A percentile compares a stretch with the other conserved stretches of the same genome.
Conservation (phyloP, 495 filamentous ascomycete species). For the Penicillium taxi region DNA sequence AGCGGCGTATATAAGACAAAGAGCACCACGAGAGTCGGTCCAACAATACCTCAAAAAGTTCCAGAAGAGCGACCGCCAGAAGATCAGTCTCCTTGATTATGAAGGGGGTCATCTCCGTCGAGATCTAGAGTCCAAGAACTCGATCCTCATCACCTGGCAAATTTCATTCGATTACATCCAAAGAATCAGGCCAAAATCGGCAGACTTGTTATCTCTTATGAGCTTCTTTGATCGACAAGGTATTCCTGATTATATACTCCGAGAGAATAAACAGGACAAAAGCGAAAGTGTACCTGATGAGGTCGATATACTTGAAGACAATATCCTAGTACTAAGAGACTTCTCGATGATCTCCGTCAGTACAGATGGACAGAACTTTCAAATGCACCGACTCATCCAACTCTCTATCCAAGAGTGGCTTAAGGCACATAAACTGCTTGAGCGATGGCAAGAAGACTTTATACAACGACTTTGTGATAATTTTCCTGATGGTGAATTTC, state of each 20-base stretch:
- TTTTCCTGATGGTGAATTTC: not conserved
- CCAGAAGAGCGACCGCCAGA: constrained; percentile 5
- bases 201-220: constrained; percentile 20
- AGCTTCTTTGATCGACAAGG: constrained; percentile 19
- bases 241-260: constrained; percentile 9
- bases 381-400: constrained; percentile 2
- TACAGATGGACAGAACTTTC: not conserved
- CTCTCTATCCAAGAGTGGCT: not conserved
- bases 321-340: not conserved
- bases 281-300: not conserved
- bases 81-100: constrained; percentile 3
- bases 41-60: constrained; percentile 32
- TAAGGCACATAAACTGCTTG: not conserved
- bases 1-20: constrained; percentile 35
- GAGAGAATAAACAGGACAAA: too few relatives aligned
- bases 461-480: not conserved
- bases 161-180: constrained; percentile 26
- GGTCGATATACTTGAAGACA: not conserved
- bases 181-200: constrained; percentile 7
- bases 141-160: constrained; percentile 24
- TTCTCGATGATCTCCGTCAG: not conserved
- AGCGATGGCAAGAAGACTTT: not conserved
- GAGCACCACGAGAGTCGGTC: constrained; percentile 16
- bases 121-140: constrained; percentile 13
- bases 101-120: constrained; percentile 12